Conservation (phyloP, 148 eudicot species). For the Cornus florida region DNA sequence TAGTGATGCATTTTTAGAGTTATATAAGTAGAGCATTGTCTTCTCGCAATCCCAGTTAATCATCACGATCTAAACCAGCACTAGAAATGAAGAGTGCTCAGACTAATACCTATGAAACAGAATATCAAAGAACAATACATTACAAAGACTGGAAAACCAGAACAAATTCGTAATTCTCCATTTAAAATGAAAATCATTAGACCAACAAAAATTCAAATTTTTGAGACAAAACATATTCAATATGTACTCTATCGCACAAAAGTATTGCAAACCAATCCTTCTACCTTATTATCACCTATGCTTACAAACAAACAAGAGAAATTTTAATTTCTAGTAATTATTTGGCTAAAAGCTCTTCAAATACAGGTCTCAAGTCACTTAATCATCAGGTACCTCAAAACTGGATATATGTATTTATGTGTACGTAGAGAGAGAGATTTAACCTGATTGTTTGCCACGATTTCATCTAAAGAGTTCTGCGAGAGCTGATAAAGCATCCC, state of each 20-base stretch:
- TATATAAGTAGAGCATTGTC: too few species aligned
- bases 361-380: slow-evolving; percentile 10
- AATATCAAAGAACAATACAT: not conserved
- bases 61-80: not conserved
- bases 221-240: not conserved
- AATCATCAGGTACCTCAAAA: not conserved
- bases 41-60: not conserved
- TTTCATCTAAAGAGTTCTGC: slow-evolving; percentile 74
- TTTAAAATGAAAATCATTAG: not conserved
- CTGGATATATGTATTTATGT: too few species aligned
- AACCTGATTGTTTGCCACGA: slow-evolving; percentile 61
- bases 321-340: not conserved
- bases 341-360: not conserved
- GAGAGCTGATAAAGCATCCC: slow-evolving; percentile 78
- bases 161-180: not conserved
- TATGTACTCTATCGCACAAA: not conserved
- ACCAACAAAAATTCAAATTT: not conserved
- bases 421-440: too few species aligned
- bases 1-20: not conserved
- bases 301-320: too few species aligned
- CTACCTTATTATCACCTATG: not conserved
- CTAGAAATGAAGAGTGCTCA: not conserved
- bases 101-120: not conserved
- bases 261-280: not conserved
- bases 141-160: not conserved